Percentiles rank a stretch among this genome's conserved stretches.
These are phyloP conservation scores for Coleophoma eucalyptorum DNA, from an alignment of 2,329 filamentous ascomycete genomes.

Conservation along the genomic window DNA sequence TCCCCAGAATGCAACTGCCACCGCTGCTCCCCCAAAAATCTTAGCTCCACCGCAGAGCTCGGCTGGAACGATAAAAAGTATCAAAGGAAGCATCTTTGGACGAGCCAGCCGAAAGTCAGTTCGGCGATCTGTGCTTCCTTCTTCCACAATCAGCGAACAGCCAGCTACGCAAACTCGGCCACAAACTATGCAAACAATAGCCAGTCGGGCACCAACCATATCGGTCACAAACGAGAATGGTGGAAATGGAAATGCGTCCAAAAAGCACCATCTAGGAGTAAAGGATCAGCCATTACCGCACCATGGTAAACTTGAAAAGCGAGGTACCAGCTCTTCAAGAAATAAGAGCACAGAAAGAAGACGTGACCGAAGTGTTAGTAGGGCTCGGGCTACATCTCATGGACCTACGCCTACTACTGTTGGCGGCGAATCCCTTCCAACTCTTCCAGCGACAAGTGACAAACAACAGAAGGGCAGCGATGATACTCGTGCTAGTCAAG, in stretches of 20 bases:
- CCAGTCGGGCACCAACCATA: conserved; percentile 56
- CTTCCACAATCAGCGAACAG: conserved; percentile 23
- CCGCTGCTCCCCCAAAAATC: conserved; percentile 29
- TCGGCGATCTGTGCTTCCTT: conserved; percentile 38
- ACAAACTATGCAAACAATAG: conserved; percentile 20
- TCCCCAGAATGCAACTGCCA: conserved; percentile 33
- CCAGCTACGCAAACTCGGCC: conserved; percentile 26
- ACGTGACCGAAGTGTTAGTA: conserved; percentile 46
- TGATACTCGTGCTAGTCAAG: conserved; percentile 1
- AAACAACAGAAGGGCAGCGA: conserved; percentile 30
- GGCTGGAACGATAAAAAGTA: conserved; percentile 65
- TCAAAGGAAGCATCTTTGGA: conserved; percentile 77
- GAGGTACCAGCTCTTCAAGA: conserved; percentile 31
- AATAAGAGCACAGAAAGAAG: conserved; percentile 39
- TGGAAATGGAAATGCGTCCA: conserved; percentile 47
- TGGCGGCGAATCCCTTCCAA: conserved; percentile 49
- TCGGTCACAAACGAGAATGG: conserved; percentile 69
- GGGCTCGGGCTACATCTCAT: conserved; percentile 28
- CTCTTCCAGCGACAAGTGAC: conserved; percentile 38
- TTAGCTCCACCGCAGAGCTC: conserved; percentile 61
- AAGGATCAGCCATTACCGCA: conserved; percentile 26
- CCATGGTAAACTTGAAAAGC: conserved; percentile 31
- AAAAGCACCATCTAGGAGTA: conserved; percentile 8
- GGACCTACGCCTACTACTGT: conserved; percentile 37
- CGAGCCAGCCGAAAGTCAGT: conserved; percentile 36